A percentile compares a stretch with the other conserved stretches of the same genome.
Evolutionary conservation across 176 grass and related monocot genomes (phyloP).

Genomic region (Juncus effusus): DNA sequence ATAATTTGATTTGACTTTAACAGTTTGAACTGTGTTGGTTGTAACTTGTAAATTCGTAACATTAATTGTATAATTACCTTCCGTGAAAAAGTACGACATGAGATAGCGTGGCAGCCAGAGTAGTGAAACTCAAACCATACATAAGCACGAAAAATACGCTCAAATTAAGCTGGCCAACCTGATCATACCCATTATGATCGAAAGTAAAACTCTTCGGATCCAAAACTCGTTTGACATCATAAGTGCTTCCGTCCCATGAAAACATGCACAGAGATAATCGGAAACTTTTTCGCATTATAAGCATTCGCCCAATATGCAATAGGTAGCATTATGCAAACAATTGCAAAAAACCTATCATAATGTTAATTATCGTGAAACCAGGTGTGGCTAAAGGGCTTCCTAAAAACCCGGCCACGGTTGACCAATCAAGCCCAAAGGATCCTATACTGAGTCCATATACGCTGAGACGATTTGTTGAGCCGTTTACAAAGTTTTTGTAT

Average conservation of each 20-base stretch:
- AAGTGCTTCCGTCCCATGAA: conserved; percentile 32
- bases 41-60: no score
- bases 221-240: conserved; percentile 51
- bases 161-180: conserved; percentile 47
- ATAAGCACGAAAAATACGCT: conserved; percentile 55
- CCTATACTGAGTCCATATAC: conserved; percentile 57
- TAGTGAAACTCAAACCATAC: conserved; percentile 64
- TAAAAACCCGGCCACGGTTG: conserved; percentile 43
- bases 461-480: conserved; percentile 69
- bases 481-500: conserved; percentile 47
- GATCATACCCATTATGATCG: conserved; percentile 46
- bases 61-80: conserved; percentile 17
- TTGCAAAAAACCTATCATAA: conserved; percentile 48
- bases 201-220: conserved; percentile 47
- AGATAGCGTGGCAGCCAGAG: conserved; percentile 55
- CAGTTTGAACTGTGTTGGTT: no score
- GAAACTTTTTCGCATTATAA: conserved; percentile 9
- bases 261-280: not conserved
- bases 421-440: conserved; percentile 66
- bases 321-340: conserved; percentile 42
- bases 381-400: conserved; percentile 61
- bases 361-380: conserved; percentile 58
- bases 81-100: conserved; percentile 74
- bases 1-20: no score
- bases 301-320: conserved; percentile 7